phyloP scores from a whole-genome alignment of 768 basidiomycete genomes.

The Kwoniella sp. region DNA sequence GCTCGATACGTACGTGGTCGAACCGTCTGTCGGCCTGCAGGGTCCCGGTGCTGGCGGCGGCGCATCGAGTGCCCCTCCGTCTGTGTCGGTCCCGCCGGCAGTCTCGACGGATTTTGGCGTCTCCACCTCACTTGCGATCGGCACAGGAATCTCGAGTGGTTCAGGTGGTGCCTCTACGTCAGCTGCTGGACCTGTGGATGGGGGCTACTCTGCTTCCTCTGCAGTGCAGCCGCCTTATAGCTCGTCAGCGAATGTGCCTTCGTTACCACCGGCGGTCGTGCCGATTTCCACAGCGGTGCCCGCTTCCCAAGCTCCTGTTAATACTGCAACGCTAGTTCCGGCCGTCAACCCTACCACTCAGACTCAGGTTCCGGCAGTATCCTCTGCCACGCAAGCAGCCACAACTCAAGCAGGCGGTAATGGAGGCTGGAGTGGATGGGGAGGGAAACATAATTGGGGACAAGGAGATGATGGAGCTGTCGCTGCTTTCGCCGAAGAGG shows the following conservation, averaged over 20 bases:
- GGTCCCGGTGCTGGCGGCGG: background rate
- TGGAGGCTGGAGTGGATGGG: background rate
- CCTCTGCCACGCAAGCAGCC: background rate
- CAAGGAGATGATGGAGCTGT: background rate
- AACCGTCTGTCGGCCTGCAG: slow-evolving; percentile 17
- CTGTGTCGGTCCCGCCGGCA: background rate
- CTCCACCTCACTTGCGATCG: background rate
- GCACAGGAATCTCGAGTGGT: background rate
- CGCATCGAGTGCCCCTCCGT: background rate
- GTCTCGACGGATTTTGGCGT: slow-evolving; percentile 3
- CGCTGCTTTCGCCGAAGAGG: slow-evolving; percentile 3
- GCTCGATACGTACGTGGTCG: slow-evolving; percentile 27
- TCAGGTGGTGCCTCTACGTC: background rate
- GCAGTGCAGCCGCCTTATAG: background rate
- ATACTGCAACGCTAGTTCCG: background rate
- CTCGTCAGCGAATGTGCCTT: background rate
- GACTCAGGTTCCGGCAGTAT: background rate
- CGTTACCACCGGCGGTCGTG: background rate
- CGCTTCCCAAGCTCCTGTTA: background rate
- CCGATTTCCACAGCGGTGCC: background rate
- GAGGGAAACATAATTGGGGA: background rate
- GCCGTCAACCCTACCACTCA: background rate
- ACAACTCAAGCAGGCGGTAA: background rate
- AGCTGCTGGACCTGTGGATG: background rate
- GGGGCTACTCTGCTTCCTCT: background rate